Conservation (phyloP, 306 rosid genomes). For the Mucuna pruriens region DNA sequence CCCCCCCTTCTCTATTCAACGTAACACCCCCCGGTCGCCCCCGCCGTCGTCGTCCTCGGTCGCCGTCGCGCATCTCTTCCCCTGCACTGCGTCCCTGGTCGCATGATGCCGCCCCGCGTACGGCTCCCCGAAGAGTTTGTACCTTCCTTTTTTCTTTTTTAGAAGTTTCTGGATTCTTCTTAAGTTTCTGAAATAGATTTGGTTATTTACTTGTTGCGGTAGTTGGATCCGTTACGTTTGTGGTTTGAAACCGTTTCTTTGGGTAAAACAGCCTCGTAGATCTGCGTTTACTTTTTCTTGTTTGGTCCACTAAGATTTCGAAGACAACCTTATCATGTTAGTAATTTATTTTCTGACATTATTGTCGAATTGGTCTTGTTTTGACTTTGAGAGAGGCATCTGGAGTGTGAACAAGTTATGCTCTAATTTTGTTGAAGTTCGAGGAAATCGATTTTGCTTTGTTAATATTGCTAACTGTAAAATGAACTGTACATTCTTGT, state of each 20-base stretch:
- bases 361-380: not conserved
- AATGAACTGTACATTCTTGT: not conserved
- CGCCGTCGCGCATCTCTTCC: no score
- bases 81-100: no score
- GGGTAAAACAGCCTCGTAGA: conserved; percentile 14
- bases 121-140: no score
- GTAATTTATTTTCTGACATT: not conserved
- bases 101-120: no score
- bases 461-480: not conserved
- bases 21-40: no score
- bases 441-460: not conserved
- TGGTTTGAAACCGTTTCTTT: conserved; percentile 7
- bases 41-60: no score
- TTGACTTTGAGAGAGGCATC: not conserved
- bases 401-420: not conserved
- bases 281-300: conserved; percentile 23
- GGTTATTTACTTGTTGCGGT: conserved; percentile 12
- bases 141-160: no score
- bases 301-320: not conserved
- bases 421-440: conserved; percentile 15
- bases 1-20: no score
- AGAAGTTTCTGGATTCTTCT: not conserved
- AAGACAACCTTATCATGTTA: not conserved
- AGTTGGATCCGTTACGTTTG: conserved; percentile 46
- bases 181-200: conserved; percentile 11